These are phyloP conservation scores for Entomortierella chlamydospora DNA, from an alignment of 192 early-diverging fungal genomes.

Conservation along the genomic window DNA sequence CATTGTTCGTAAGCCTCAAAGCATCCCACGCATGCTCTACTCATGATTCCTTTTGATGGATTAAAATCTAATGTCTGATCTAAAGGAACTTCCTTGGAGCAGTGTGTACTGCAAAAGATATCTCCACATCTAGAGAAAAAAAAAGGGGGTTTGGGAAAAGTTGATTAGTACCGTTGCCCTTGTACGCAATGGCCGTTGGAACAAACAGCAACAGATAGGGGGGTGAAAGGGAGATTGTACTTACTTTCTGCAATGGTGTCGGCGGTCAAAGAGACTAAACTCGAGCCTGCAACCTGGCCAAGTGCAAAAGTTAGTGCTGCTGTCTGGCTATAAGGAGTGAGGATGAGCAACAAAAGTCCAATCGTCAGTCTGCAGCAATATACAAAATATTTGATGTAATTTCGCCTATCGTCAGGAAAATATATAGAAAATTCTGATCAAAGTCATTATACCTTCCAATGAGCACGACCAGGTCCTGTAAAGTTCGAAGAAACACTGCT, in stretches of 20 bases:
- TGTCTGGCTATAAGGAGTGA: slow-evolving; percentile 24
- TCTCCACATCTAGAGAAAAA: slow-evolving; percentile 36
- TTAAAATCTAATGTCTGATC: slow-evolving; percentile 49
- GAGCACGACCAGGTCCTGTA: slow-evolving; percentile 26
- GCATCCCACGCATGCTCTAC: slow-evolving; percentile 45
- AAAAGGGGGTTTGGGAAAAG: slow-evolving; percentile 1
- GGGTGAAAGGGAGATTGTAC: neutral
- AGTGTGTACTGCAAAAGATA: slow-evolving; percentile 54
- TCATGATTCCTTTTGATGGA: slow-evolving; percentile 26
- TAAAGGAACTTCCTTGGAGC: slow-evolving; percentile 47
- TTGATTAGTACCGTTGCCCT: neutral
- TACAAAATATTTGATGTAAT: no score
- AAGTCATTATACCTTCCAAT: slow-evolving; percentile 34
- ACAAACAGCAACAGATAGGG: no score
- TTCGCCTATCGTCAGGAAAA: no score
- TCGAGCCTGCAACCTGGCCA: slow-evolving; percentile 43
- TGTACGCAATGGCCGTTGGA: neutral
- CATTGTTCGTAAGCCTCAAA: slow-evolving; percentile 49
- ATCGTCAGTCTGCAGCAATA: neutral
- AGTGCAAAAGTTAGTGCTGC: slow-evolving; percentile 36
- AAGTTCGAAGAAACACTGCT: slow-evolving; percentile 21
- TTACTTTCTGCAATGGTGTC: slow-evolving; percentile 52
- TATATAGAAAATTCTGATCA: no score
- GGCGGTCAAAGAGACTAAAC: slow-evolving; percentile 44
- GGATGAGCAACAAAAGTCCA: neutral